Conservation (phyloP, 208 protist species). For the Angomonas ambiguus region DNA sequence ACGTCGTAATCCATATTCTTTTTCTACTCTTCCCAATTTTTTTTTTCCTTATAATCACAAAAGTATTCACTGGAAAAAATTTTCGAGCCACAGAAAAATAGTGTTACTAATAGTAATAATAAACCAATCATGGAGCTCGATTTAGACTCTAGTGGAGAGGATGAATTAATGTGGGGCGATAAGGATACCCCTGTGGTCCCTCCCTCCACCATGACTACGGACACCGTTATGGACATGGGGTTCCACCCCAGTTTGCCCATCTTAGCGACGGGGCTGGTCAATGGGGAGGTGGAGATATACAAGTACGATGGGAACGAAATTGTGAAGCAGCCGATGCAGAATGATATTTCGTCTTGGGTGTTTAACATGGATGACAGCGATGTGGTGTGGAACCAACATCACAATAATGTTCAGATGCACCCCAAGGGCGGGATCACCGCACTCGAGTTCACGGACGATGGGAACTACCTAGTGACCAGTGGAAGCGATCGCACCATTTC, state of each 20-base stretch:
- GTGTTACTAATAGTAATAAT: no score
- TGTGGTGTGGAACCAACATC: slow-evolving; percentile 48
- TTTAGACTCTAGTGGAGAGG: slow-evolving; percentile 2
- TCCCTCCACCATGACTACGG: slow-evolving; percentile 50
- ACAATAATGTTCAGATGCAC: slow-evolving; percentile 82
- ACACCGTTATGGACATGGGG: slow-evolving; percentile 61
- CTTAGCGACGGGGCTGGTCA: slow-evolving; percentile 71
- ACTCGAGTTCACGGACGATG: slow-evolving; percentile 90
- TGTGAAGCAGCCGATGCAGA: slow-evolving; percentile 45
- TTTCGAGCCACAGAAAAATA: no score
- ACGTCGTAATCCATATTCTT: not conserved
- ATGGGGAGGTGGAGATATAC: slow-evolving; percentile 78
- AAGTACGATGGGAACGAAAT: slow-evolving; percentile 67
- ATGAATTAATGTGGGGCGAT: slow-evolving; percentile 49
- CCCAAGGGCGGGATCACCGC: slow-evolving; percentile 53
- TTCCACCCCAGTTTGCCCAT: slow-evolving; percentile 77
- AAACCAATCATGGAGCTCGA: not conserved
- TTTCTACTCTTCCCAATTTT: not conserved
- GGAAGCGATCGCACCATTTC: slow-evolving; percentile 79
- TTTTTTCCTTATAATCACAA: not conserved
- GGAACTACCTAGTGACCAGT: slow-evolving; percentile 68
- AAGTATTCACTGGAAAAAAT: not conserved
- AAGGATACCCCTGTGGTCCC: slow-evolving; percentile 43
- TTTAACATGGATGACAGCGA: slow-evolving; percentile 42
- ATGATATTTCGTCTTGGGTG: slow-evolving; percentile 71